Evolutionary conservation across 2,329 filamentous ascomycete genomes (phyloP).

Genomic region (Hirsutella thompsonii): DNA sequence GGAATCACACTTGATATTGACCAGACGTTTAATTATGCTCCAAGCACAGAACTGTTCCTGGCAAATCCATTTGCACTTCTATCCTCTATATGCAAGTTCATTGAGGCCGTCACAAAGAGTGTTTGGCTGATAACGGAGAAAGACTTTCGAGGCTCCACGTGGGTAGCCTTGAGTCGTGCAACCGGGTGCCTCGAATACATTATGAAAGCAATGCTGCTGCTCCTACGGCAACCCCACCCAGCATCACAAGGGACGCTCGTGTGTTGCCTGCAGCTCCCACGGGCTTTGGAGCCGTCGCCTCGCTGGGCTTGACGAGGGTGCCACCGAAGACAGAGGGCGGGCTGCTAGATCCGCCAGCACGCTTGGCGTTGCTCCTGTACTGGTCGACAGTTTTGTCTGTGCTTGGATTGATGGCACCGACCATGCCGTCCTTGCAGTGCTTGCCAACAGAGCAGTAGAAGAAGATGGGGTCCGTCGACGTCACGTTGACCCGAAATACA

Average conservation of each 20-base stretch:
- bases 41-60: too few species aligned
- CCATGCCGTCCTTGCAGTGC: constrained; percentile 19
- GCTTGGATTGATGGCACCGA: constrained; percentile 15
- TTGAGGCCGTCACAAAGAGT: too few species aligned
- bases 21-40: too few species aligned
- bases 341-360: constrained; percentile 3
- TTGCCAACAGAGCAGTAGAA: constrained; percentile 15
- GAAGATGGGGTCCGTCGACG: constrained; percentile 15
- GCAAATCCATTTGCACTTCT: too few species aligned
- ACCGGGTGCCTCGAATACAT: neutral
- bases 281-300: neutral
- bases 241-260: neutral
- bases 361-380: constrained; percentile 6
- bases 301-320: constrained; percentile 1
- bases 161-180: neutral
- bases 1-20: too few species aligned
- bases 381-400: constrained; percentile 8
- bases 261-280: neutral
- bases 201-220: constrained; percentile 1
- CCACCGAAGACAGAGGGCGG: constrained; percentile 7
- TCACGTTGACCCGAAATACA: constrained; percentile 13
- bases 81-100: too few species aligned
- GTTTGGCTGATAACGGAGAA: too few species aligned
- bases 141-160: too few species aligned
- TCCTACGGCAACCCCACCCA: neutral